Conservation (phyloP, 1,284 basidiomycete species). For the Trichosporon sp. region DNA sequence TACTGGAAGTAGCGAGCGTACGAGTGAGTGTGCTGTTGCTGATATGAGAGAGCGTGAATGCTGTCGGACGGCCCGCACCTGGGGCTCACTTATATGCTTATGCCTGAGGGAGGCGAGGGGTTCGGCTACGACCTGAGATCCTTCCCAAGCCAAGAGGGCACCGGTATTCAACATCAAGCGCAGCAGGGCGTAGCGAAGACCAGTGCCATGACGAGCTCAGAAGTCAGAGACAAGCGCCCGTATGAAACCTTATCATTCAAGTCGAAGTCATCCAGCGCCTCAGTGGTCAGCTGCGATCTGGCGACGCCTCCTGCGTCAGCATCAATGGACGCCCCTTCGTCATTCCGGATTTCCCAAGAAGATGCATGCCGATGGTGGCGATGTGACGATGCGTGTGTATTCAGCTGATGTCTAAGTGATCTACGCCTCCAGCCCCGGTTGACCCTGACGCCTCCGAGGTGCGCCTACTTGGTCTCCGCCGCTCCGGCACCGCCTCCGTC, state of each 20-base stretch:
- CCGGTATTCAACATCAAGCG: not conserved
- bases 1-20: not conserved
- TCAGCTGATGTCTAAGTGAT: not conserved
- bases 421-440: not conserved
- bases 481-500: not conserved
- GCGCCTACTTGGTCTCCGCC: not conserved
- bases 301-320: constrained; percentile 9
- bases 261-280: not conserved
- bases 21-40: not conserved
- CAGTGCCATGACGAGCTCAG: not conserved
- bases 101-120: too few relatives aligned
- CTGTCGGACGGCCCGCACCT: too few relatives aligned
- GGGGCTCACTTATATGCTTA: not conserved
- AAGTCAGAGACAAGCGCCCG: not conserved
- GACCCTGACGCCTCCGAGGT: not conserved
- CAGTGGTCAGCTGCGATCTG: not conserved
- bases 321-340: not conserved
- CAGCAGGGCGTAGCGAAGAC: not conserved
- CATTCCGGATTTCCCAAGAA: not conserved
- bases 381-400: constrained; percentile 11
- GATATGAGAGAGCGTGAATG: not conserved
- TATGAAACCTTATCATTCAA: not conserved
- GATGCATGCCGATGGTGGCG: constrained; percentile 11
- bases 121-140: not conserved
- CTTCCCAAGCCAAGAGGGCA: not conserved